A percentile compares a stretch with the other conserved stretches of the same genome.
These are phyloP conservation scores for Cyclotella atomus DNA, from an alignment of 108 stramenopile species.

Conservation along the genomic window DNA sequence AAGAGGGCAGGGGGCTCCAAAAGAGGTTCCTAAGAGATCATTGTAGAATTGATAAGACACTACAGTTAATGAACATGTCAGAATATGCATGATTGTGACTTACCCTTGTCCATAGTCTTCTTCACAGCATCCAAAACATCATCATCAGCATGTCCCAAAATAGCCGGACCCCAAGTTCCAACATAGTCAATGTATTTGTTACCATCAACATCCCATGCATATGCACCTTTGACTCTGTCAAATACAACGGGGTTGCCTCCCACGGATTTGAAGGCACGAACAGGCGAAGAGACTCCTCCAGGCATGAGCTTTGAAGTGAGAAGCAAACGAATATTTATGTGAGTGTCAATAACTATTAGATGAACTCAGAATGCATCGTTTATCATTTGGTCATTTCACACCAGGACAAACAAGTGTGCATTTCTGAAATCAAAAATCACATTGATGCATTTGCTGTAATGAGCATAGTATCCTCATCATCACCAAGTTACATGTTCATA, in stretches of 20 bases:
- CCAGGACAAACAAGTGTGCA: no score
- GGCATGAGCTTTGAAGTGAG: slow-evolving; percentile 93
- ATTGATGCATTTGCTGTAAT: no score
- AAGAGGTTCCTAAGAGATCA: slow-evolving; percentile 78
- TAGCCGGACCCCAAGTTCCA: slow-evolving; percentile 98
- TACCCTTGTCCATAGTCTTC: slow-evolving; percentile 93
- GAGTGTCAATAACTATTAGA: not conserved
- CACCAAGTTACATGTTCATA: no score
- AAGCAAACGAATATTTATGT: no score
- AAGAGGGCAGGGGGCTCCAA: slow-evolving; percentile 94
- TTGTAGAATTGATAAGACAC: no score
- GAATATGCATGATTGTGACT: slow-evolving; percentile 16
- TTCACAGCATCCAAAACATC: slow-evolving; percentile 93
- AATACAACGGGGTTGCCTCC: slow-evolving; percentile 98
- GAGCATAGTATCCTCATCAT: no score
- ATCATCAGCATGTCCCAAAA: slow-evolving; percentile 97
- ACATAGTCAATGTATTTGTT: slow-evolving; percentile 96
- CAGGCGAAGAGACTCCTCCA: slow-evolving; percentile 97
- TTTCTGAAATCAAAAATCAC: no score
- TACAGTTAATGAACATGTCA: no score
- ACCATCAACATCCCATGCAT: slow-evolving; percentile 99
- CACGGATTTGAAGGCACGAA: slow-evolving; percentile 98
- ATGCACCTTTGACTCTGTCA: slow-evolving; percentile 96
- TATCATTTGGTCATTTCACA: no score
- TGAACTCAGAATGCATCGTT: no score